Evolutionary conservation across 352 stramenopile genomes (phyloP).

Genomic region (Phytophthora europaea): DNA sequence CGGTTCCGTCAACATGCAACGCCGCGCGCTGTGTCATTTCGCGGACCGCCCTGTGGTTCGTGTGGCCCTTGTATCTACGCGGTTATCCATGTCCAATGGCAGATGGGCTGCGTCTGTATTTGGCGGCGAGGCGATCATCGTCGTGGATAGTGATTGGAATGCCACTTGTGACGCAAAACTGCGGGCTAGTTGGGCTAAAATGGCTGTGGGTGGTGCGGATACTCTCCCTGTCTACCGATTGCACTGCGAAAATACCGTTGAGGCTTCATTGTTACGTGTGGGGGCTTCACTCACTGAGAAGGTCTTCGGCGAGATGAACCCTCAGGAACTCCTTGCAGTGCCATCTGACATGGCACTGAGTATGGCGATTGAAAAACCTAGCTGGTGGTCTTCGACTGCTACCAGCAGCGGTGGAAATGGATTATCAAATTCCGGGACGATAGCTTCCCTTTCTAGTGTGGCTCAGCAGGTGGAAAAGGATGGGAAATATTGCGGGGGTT

Average conservation of each 20-base stretch:
- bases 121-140: constrained; percentile 79
- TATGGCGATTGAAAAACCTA: constrained; percentile 68
- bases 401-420: constrained; percentile 46
- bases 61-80: constrained; percentile 79
- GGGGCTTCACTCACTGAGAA: constrained; percentile 83
- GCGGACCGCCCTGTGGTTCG: constrained; percentile 64
- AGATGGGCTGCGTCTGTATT: constrained; percentile 69
- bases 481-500: constrained; percentile 59
- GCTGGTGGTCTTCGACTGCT: constrained; percentile 67
- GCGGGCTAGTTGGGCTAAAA: constrained; percentile 80
- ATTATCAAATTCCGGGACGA: constrained; percentile 30
- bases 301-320: constrained; percentile 80
- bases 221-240: constrained; percentile 77
- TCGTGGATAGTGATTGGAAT: constrained; percentile 89
- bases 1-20: constrained; percentile 61
- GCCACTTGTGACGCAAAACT: constrained; percentile 84
- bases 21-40: constrained; percentile 78
- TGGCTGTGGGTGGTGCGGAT: constrained; percentile 56
- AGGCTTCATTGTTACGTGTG: constrained; percentile 77
- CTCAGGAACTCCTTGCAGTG: constrained; percentile 74
- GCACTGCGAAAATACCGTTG: constrained; percentile 85
- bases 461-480: constrained; percentile 50
- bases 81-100: constrained; percentile 51
- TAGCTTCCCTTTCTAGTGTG: constrained; percentile 41
- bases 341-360: constrained; percentile 51